Evolutionary conservation across 805 yeast genomes (phyloP).

Genomic region (Kluyveromyces lactis): DNA sequence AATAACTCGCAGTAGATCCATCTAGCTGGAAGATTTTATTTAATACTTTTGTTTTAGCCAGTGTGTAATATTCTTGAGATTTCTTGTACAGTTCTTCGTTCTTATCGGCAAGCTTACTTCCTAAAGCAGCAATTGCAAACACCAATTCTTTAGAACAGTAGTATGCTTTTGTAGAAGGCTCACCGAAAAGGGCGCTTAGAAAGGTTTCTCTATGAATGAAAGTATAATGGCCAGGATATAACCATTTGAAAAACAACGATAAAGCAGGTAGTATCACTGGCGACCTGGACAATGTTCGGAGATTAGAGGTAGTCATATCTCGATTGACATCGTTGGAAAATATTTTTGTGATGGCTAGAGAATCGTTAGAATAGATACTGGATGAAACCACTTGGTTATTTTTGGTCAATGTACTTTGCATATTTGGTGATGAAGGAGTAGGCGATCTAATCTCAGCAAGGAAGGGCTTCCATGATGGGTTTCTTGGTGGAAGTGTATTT

Average conservation of each 20-base stretch:
- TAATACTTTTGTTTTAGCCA: conserved; percentile 36
- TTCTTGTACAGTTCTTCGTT: conserved; percentile 28
- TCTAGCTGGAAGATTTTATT: conserved; percentile 30
- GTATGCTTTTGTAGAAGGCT: conserved; percentile 23
- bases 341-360: conserved; percentile 17
- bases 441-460: conserved; percentile 1
- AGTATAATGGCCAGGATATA: conserved; percentile 52
- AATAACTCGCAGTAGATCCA: conserved; percentile 13
- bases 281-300: conserved; percentile 16
- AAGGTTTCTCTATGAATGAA: conserved; percentile 53
- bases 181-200: conserved; percentile 45
- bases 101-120: conserved; percentile 38
- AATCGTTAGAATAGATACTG: conserved; percentile 23
- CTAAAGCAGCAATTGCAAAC: conserved; percentile 46
- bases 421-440: neutral
- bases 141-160: conserved; percentile 48
- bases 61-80: conserved; percentile 36
- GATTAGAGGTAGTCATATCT: conserved; percentile 6
- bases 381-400: conserved; percentile 10
- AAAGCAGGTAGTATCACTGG: conserved; percentile 20
- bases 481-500: conserved; percentile 3
- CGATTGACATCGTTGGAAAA: conserved; percentile 2
- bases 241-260: conserved; percentile 42
- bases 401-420: conserved; percentile 1
- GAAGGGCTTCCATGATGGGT: neutral